Percentiles rank a stretch among this genome's conserved stretches.
These are phyloP conservation scores for Vitellaria paradoxa DNA, from an alignment of 179 eudicot genomes.

Conservation along the genomic window DNA sequence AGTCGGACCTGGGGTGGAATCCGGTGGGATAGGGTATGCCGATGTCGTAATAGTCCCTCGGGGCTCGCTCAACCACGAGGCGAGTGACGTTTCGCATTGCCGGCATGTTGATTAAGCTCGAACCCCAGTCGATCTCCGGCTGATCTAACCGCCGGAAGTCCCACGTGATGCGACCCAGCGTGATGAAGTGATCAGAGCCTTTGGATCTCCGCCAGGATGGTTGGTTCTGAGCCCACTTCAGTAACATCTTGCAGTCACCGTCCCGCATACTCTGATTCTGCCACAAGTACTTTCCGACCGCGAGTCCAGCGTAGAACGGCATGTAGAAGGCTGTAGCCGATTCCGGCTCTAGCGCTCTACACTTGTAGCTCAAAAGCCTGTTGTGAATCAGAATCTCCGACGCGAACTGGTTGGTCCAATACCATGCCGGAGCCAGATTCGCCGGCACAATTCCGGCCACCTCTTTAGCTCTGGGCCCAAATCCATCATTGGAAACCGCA, in stretches of 20 bases:
- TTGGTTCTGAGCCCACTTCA: constrained; percentile 35
- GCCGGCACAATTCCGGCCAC: constrained; percentile 29
- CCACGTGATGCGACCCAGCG: constrained; percentile 50
- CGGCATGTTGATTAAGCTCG: constrained; percentile 44
- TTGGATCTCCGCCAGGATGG: constrained; percentile 26
- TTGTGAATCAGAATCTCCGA: constrained; percentile 33
- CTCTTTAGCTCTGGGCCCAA: constrained; percentile 38
- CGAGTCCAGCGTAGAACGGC: constrained; percentile 57
- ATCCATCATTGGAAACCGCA: constrained; percentile 36
- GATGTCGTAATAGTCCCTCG: constrained; percentile 30
- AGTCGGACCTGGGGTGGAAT: constrained; percentile 41
- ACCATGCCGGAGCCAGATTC: constrained; percentile 31
- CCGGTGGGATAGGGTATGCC: constrained; percentile 59
- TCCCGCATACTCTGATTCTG: constrained; percentile 27
- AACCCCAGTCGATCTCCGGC: constrained; percentile 46
- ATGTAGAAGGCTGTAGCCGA: constrained; percentile 49
- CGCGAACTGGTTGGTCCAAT: constrained; percentile 45
- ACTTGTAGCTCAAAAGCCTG: constrained; percentile 32
- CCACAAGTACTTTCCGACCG: constrained; percentile 44
- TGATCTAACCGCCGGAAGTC: constrained; percentile 51
- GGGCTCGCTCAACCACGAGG: constrained; percentile 36
- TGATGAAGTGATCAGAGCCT: constrained; percentile 54
- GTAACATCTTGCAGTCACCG: constrained; percentile 27
- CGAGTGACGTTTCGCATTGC: constrained; percentile 36
- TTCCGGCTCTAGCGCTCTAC: constrained; percentile 38